Conservation (phyloP, 192 early-diverging fungal species). For the Phycomyces blakesleeanus region DNA sequence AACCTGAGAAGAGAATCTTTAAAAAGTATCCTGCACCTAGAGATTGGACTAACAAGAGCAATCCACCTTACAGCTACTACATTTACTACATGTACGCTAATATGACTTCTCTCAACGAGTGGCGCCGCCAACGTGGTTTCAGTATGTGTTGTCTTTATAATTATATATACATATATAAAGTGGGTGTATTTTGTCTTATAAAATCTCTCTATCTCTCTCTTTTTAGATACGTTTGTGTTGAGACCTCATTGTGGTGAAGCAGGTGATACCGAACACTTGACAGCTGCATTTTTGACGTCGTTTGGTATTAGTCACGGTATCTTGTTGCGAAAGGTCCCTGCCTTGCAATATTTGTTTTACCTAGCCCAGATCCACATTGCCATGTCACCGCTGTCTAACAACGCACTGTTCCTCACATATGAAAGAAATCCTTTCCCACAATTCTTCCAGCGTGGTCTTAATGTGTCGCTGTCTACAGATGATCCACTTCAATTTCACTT, state of each 20-base stretch:
- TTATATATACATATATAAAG: not conserved
- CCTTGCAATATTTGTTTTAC: slow-evolving; percentile 92
- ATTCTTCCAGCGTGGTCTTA: slow-evolving; percentile 92
- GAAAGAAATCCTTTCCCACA: slow-evolving; percentile 88
- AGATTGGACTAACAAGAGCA: slow-evolving; percentile 53
- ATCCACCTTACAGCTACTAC: slow-evolving; percentile 95
- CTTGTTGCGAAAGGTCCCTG: slow-evolving; percentile 88
- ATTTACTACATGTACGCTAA: slow-evolving; percentile 91
- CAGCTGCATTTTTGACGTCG: slow-evolving; percentile 81
- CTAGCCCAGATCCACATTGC: slow-evolving; percentile 93
- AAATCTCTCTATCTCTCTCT: too few species aligned
- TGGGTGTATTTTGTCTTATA: not conserved
- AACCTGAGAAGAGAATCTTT: slow-evolving; percentile 77
- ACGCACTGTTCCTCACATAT: slow-evolving; percentile 90
- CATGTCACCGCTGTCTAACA: slow-evolving; percentile 96
- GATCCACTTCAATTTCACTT: slow-evolving; percentile 97
- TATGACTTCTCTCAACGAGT: slow-evolving; percentile 76
- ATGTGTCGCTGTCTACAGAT: slow-evolving; percentile 91
- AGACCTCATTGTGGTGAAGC: slow-evolving; percentile 94
- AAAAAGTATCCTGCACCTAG: slow-evolving; percentile 73
- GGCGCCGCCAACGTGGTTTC: slow-evolving; percentile 68
- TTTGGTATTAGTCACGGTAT: slow-evolving; percentile 92
- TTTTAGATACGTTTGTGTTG: slow-evolving; percentile 85
- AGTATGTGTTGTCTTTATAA: slow-evolving; percentile 54
- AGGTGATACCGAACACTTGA: slow-evolving; percentile 91